Conservation (phyloP, 768 basidiomycete genomes). For the Kockovaella imperatae region DNA sequence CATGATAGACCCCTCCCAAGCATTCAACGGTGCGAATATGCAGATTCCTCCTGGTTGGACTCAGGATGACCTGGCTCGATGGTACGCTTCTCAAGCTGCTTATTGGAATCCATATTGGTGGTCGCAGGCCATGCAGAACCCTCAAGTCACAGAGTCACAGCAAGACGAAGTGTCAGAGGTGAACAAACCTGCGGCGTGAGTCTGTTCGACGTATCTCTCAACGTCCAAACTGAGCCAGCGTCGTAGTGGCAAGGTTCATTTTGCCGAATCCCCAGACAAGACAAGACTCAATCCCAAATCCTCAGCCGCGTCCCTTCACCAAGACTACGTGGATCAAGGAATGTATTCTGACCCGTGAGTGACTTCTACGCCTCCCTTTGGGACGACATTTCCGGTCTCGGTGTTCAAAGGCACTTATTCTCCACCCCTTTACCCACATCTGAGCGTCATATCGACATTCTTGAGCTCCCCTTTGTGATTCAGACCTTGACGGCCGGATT, state of each 20-base stretch:
- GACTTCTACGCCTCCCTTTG: background rate
- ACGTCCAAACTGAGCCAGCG: too few relatives aligned
- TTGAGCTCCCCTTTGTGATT: too few relatives aligned
- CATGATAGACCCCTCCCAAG: background rate
- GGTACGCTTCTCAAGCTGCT: too few relatives aligned
- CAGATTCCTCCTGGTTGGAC: constrained; percentile 19
- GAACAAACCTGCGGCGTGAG: constrained; percentile 1
- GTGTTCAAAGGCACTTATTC: background rate
- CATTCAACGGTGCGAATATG: constrained; percentile 6
- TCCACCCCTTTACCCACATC: too few relatives aligned
- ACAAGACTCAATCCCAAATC: background rate
- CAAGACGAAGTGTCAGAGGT: background rate
- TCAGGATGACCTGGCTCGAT: background rate
- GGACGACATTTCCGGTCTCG: background rate
- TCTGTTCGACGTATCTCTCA: background rate
- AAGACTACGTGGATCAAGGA: constrained; percentile 1
- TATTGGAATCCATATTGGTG: background rate
- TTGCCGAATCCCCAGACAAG: constrained; percentile 4
- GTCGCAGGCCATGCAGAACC: background rate
- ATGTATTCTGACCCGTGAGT: background rate
- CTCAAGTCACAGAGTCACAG: too few relatives aligned
- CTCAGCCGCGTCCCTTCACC: background rate
- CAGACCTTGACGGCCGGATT: too few relatives aligned
- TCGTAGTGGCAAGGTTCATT: constrained; percentile 11
- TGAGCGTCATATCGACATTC: too few relatives aligned